phyloP scores from a whole-genome alignment of 805 yeast species.

The Debaryomyces prosopidis region DNA sequence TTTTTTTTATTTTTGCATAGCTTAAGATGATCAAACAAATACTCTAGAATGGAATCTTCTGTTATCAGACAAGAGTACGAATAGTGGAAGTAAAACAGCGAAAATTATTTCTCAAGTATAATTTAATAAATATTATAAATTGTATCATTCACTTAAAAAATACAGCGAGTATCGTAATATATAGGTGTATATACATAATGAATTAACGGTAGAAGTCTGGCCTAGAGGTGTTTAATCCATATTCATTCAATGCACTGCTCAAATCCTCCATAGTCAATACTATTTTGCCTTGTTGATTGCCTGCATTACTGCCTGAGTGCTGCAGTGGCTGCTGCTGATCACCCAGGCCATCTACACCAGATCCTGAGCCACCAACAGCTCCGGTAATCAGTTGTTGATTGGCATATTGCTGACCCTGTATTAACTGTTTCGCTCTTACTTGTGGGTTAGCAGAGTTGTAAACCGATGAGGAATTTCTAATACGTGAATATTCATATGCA shows the following conservation, averaged over 20 bases:
- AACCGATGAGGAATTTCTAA: conserved; percentile 86
- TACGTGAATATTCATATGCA: conserved; percentile 93
- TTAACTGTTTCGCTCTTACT: conserved; percentile 74
- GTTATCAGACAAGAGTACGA: no score
- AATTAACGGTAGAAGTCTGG: conserved; percentile 78
- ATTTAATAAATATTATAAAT: no score
- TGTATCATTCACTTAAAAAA: no score
- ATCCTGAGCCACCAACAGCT: conserved; percentile 27
- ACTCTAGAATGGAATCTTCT: no score
- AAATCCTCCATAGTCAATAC: conserved; percentile 92
- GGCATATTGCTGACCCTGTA: conserved; percentile 62
- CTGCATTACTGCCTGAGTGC: conserved; percentile 42
- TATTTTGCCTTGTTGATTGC: conserved; percentile 67
- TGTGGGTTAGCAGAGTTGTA: conserved; percentile 84
- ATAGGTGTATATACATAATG: background rate
- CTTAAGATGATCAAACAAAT: no score
- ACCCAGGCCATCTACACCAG: conserved; percentile 30
- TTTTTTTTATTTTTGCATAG: conserved; percentile 12
- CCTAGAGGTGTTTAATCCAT: conserved; percentile 83
- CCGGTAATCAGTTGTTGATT: conserved; percentile 38
- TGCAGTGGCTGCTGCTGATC: conserved; percentile 39
- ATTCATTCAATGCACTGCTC: conserved; percentile 89
- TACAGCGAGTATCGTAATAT: no score
- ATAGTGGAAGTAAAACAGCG: no score
- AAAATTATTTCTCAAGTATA: no score